Base-by-base conservation (phyloP, 164 flowering plant genomes). In the Chimonanthus salicifolius region DNA sequence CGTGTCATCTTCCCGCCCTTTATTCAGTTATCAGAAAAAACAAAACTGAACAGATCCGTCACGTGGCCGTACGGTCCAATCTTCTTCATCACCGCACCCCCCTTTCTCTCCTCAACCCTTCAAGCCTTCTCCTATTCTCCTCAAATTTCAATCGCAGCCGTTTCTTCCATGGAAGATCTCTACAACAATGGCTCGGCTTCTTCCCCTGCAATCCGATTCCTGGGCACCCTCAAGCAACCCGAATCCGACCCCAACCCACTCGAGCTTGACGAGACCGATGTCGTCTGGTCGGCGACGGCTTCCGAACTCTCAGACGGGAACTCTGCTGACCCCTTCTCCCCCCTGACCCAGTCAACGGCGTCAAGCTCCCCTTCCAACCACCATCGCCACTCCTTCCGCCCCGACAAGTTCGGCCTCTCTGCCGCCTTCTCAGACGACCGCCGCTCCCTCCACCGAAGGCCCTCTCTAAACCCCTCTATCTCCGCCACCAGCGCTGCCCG, bases 191-290 rank as follows among this genome's bases (percentile, higher is more conserved):
- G 5, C 68, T 49, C 80, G 4, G 67, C 83, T 6, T 46, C 81
- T 7, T n/a, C 73, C 9, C 64, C 81, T 8, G 67, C 83, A 11
- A 46, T 78, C 58, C 80, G 84, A 44, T 84, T 82, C 74, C 77
- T 81, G 11, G 77, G 80, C 6, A 51, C 70, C 20, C 74, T 80
- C 21, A 76, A 75, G 49, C 83, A 75, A 62, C 83, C 86, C 8
- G 73, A 72, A 60, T 49, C 82, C 47, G 74, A 72, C 51, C 20
- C 79, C 13, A 46, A 60, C 71, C 78, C 85, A 18, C 50, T 82
- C 67, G 88, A 85, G 71, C 75, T 85, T 60, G 80, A 82, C 74
- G 90, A 87, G 69, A 79, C 80, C 77, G 90, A 87, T 79, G 85
- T 87, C 75, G 76, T 87, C 62, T 87, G 88, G 88, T 87, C 90